Evolutionary conservation across 768 basidiomycete genomes (phyloP).

Genomic region (Auriculariales sp.): DNA sequence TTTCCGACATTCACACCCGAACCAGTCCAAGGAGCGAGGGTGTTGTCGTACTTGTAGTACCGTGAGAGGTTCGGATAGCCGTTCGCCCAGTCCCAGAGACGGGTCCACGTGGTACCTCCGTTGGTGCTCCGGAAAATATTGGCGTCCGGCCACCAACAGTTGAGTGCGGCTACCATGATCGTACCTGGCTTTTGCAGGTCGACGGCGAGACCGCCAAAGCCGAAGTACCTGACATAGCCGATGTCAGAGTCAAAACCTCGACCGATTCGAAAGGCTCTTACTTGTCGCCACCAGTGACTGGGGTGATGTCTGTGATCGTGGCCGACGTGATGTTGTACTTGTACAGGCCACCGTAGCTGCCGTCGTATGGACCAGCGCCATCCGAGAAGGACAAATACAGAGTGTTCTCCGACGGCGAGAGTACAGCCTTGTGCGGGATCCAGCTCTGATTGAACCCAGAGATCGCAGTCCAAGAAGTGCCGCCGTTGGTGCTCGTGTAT

Average conservation of each 20-base stretch:
- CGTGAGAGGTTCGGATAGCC: slow-evolving; percentile 23
- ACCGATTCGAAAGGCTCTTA: slow-evolving; percentile 39
- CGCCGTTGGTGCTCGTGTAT: slow-evolving; percentile 41
- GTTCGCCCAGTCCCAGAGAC: slow-evolving; percentile 38
- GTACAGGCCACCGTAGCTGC: slow-evolving; percentile 8
- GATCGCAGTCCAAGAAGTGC: slow-evolving; percentile 42
- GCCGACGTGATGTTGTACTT: slow-evolving; percentile 1
- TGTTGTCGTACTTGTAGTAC: slow-evolving; percentile 39
- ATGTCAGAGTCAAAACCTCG: no score
- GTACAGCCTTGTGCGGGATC: slow-evolving; percentile 52
- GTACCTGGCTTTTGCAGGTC: slow-evolving; percentile 47
- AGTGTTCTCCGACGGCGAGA: slow-evolving; percentile 39
- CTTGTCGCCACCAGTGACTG: no score
- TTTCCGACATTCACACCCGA: slow-evolving; percentile 16
- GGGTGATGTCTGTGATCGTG: neutral
- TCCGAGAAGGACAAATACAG: slow-evolving; percentile 50
- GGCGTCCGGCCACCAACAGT: slow-evolving; percentile 35
- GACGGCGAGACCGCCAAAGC: slow-evolving; percentile 31
- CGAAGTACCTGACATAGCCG: slow-evolving; percentile 43
- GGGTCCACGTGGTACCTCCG: slow-evolving; percentile 42
- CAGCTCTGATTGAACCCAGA: slow-evolving; percentile 42
- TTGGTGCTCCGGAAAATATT: slow-evolving; percentile 49
- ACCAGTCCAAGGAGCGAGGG: slow-evolving; percentile 48
- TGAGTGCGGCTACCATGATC: slow-evolving; percentile 53
- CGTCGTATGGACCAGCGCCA: slow-evolving; percentile 35